phyloP scores from a whole-genome alignment of 768 basidiomycete genomes.

The Pleurotus tuber-regium region DNA sequence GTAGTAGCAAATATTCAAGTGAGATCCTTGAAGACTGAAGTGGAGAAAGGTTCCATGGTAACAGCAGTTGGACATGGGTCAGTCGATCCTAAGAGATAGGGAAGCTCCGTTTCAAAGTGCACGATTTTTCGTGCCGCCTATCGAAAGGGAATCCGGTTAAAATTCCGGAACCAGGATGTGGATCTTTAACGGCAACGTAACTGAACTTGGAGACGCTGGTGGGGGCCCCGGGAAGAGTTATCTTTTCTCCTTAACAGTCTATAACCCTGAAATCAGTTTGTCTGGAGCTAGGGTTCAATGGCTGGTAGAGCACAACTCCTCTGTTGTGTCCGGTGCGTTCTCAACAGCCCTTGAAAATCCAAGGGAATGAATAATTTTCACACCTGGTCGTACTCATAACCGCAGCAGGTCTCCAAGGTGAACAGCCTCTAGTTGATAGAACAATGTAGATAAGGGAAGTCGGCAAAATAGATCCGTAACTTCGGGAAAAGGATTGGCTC shows the following conservation, averaged over 20 bases:
- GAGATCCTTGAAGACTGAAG: constrained; percentile 87
- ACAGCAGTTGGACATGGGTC: constrained; percentile 86
- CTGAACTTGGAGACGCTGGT: not conserved
- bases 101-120: constrained; percentile 26
- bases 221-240: constrained; percentile 68
- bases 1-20: constrained; percentile 88
- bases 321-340: constrained; percentile 71
- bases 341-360: constrained; percentile 73
- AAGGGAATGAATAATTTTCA: constrained; percentile 70
- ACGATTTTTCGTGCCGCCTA: constrained; percentile 51
- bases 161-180: constrained; percentile 78
- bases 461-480: constrained; percentile 53
- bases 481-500: constrained; percentile 76
- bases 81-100: constrained; percentile 80
- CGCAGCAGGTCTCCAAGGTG: constrained; percentile 81
- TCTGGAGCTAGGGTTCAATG: constrained; percentile 73
- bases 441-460: constrained; percentile 81
- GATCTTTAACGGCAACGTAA: constrained; percentile 1
- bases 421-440: constrained; percentile 80
- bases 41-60: constrained; percentile 87
- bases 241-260: constrained; percentile 78
- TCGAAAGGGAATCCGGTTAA: constrained; percentile 60
- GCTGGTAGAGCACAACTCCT: constrained; percentile 70
- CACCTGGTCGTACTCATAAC: constrained; percentile 76
- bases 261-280: constrained; percentile 72